Base-by-base conservation (phyloP, 495 filamentous ascomycete genomes). In the Podospora comata region DNA sequence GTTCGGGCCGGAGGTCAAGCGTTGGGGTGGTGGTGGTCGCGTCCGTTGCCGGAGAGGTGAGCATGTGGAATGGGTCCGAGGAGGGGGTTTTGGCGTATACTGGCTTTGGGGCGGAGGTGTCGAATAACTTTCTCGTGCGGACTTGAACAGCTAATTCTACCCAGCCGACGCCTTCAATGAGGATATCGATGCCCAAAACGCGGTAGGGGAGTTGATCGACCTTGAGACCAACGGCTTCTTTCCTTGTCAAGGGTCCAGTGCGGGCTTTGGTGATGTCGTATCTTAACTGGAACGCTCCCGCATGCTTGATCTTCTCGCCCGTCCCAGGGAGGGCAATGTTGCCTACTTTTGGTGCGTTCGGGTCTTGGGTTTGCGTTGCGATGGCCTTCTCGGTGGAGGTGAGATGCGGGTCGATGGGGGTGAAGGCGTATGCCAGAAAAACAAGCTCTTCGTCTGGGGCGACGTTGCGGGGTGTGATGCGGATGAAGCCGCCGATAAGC, bases 91-190 rank as follows among this genome's bases (percentile, higher is more conserved):
- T 11, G 39, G 15, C 15, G 9, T 48, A 48, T 2, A 48, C 9
- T 13, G 39, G 39, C 39, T 32, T 32, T 7, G 30, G 30, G 9
- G 39, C 7, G 0, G 39, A 48, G 39, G 13, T 48, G 15, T 48
- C 62, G n/a, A 26, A 70, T 62, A 85, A 67, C 28, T 78, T 72
- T 71, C 70, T 86, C 27, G 84, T 85, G 26, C 94, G 87, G 7
- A 95, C 85, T 77, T 98, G 94, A 16, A 89, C 88, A 5, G 86
- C 89, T 20, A 99, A 77, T 76, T 99, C 95, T 7, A 99, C 84
- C 94, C 96, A 99, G 2, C 95, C 95, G 55, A 89, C 88, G 20
- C 94, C 92, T 71, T 97, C 93, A 48, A 99, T 88, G 7, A 99
- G 80, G 53, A 99, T 87, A 75, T 99, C 95, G 0, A 90, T 84